phyloP scores from a whole-genome alignment of 495 filamentous ascomycete species.

The Filosporella fistucella region DNA sequence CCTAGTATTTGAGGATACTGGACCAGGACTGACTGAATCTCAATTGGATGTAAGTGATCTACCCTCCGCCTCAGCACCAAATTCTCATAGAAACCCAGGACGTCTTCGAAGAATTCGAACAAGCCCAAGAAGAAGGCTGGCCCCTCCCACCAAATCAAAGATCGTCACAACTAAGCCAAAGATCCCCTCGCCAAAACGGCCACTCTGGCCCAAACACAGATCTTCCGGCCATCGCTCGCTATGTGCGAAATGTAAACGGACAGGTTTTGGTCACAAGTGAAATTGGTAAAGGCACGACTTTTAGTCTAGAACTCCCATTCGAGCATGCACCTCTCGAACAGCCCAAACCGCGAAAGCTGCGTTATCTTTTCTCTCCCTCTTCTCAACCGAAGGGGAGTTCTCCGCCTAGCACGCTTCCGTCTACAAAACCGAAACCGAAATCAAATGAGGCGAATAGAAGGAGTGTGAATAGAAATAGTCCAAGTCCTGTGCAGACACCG shows the following conservation, averaged over 20 bases:
- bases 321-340: constrained; percentile 10
- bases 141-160: constrained; percentile 19
- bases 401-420: not conserved
- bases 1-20: constrained; percentile 72
- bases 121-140: constrained; percentile 50
- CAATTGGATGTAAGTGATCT: constrained; percentile 56
- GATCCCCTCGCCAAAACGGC: not conserved
- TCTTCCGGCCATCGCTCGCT: constrained; percentile 78
- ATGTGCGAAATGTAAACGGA: constrained; percentile 81
- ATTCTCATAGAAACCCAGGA: not conserved
- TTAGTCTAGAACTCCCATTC: constrained; percentile 69
- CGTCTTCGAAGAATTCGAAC: constrained; percentile 83
- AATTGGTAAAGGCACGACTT: constrained; percentile 76
- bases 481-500: too few species aligned
- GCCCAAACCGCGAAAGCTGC: not conserved
- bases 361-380: constrained; percentile 30
- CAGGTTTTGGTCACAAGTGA: constrained; percentile 84
- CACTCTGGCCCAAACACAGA: constrained; percentile 54
- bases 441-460: too few species aligned
- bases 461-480: too few species aligned
- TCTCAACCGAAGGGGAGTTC: not conserved
- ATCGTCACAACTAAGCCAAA: too few species aligned
- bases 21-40: constrained; percentile 68
- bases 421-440: too few species aligned
- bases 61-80: not conserved